These are phyloP conservation scores for Nissolia schottii DNA, from an alignment of 306 rosid genomes.

Conservation along the genomic window DNA sequence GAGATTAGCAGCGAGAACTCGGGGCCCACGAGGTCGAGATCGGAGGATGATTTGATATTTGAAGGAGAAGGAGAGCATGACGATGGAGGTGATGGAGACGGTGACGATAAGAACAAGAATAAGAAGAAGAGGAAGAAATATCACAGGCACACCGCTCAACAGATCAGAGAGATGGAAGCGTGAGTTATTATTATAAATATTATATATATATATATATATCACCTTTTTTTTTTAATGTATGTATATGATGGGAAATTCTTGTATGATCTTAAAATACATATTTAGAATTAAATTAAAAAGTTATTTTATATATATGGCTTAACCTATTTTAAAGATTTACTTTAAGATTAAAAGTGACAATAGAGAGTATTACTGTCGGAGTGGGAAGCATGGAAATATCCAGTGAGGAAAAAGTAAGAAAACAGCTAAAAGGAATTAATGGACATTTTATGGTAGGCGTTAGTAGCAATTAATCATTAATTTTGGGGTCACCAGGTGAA, in stretches of 20 bases:
- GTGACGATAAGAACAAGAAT: conserved; percentile 44
- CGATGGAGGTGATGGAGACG: conserved; percentile 44
- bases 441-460: neutral
- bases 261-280: no score
- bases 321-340: no score
- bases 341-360: no score
- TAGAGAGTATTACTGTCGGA: no score
- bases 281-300: no score
- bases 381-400: no score
- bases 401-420: no score
- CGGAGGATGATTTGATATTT: conserved; percentile 83
- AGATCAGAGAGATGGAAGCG: conserved; percentile 98
- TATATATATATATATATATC: no score
- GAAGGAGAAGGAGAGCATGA: conserved; percentile 61
- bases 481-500: neutral
- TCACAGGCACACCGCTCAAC: conserved; percentile 86
- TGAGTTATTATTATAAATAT: conserved; percentile 11
- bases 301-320: no score
- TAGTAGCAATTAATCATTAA: neutral
- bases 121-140: conserved; percentile 87
- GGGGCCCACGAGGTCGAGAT: conserved; percentile 74
- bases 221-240: neutral
- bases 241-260: no score
- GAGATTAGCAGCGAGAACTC: conserved; percentile 94
- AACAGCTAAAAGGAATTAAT: neutral